Percentiles rank a stretch among this genome's conserved stretches.
Evolutionary conservation across 371 early-diverging fungal species (phyloP).

Genomic region (Mortierella sp.): DNA sequence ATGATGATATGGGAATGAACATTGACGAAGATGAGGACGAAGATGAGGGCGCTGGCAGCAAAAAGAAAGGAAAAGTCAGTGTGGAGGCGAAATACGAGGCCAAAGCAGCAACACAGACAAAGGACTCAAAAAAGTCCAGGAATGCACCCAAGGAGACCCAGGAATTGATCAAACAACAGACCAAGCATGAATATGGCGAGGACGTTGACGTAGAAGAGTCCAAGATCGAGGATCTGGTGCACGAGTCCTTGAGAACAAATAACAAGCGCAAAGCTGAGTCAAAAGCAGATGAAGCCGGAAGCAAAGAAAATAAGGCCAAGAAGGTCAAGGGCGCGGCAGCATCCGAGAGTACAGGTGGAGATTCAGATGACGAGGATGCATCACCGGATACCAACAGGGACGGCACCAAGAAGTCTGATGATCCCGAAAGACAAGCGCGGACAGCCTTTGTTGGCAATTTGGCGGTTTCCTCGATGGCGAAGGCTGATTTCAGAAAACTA

Average conservation of each 20-base stretch:
- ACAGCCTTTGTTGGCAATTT: conserved; percentile 91
- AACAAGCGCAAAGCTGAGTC: conserved; percentile 50
- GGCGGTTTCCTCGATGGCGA: conserved; percentile 71
- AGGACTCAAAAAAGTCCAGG: conserved; percentile 37
- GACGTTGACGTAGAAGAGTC: conserved; percentile 52
- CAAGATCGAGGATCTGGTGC: conserved; percentile 49
- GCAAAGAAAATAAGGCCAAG: conserved; percentile 29
- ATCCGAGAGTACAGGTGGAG: conserved; percentile 22
- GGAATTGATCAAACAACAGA: conserved; percentile 43
- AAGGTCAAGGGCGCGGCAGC: conserved; percentile 40
- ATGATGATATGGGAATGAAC: not conserved
- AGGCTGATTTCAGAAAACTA: conserved; percentile 72
- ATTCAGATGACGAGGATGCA: conserved; percentile 35
- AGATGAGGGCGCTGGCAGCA: conserved; percentile 28
- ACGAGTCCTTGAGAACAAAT: conserved; percentile 47
- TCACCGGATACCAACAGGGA: conserved; percentile 32
- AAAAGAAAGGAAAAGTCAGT: conserved; percentile 47
- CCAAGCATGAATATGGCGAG: conserved; percentile 49
- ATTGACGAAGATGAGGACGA: conserved; percentile 32
- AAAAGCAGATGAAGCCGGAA: not conserved
- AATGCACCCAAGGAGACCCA: conserved; percentile 40
- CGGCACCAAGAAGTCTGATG: conserved; percentile 58
- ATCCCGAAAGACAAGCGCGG: conserved; percentile 66
- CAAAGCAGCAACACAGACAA: conserved; percentile 36
- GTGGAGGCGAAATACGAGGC: conserved; percentile 59